Evolutionary conservation across 495 filamentous ascomycete genomes (phyloP).

Genomic region (Extremus antarcticus): DNA sequence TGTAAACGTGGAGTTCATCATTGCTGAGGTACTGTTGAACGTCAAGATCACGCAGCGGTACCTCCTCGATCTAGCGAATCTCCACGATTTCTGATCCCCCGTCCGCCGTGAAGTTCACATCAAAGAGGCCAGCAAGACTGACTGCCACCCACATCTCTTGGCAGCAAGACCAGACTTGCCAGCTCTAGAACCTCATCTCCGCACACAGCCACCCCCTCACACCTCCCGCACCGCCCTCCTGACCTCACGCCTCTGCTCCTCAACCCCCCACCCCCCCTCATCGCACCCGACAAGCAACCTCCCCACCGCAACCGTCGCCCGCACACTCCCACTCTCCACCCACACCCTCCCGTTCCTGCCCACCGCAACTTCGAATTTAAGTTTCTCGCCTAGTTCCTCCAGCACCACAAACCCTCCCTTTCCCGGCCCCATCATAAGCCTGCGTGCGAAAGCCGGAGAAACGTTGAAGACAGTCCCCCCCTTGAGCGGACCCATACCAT

Average conservation of each 20-base stretch:
- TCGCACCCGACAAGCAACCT: slow-evolving; percentile 69
- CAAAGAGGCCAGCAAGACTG: too few relatives aligned
- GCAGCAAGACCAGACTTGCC: too few relatives aligned
- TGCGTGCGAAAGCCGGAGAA: slow-evolving; percentile 65
- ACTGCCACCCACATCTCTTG: too few relatives aligned
- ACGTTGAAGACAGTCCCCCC: slow-evolving; percentile 83
- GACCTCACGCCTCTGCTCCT: slow-evolving; percentile 73
- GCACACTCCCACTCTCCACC: slow-evolving; percentile 62
- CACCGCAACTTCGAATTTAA: slow-evolving; percentile 85
- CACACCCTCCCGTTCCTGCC: slow-evolving; percentile 90
- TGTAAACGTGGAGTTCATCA: too few relatives aligned
- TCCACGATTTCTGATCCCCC: too few relatives aligned
- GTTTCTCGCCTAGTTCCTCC: slow-evolving; percentile 69
- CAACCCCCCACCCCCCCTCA: slow-evolving; percentile 48
- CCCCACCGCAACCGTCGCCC: slow-evolving; percentile 65
- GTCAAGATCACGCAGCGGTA: too few relatives aligned
- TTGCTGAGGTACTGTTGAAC: too few relatives aligned
- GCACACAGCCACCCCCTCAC: slow-evolving; percentile 3
- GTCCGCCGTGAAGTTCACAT: too few relatives aligned
- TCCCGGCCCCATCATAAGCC: slow-evolving; percentile 57
- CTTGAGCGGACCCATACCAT: slow-evolving; percentile 74
- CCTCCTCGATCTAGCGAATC: too few relatives aligned
- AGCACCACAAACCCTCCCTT: slow-evolving; percentile 57
- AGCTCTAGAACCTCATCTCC: background rate
- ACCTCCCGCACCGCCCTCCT: slow-evolving; percentile 47